Evolutionary conservation across 164 flowering plant species (phyloP).

Genomic region (Tetrastigma voinierianum): DNA sequence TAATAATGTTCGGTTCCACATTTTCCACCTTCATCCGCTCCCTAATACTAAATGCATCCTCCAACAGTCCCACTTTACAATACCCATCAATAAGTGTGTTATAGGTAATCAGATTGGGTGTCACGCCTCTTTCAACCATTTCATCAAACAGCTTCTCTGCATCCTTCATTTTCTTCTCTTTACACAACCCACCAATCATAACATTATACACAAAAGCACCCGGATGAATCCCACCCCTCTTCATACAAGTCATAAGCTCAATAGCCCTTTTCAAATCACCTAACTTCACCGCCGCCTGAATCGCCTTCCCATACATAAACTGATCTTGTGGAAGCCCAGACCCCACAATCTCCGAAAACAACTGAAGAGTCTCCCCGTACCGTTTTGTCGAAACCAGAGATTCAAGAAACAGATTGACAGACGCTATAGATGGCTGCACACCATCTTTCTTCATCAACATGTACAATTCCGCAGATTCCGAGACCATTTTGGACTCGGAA

Average conservation of each 20-base stretch:
- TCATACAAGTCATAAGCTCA: slow-evolving; percentile 44
- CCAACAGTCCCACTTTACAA: slow-evolving; percentile 58
- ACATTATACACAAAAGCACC: slow-evolving; percentile 64
- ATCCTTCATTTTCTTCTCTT: slow-evolving; percentile 42
- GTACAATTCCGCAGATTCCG: slow-evolving; percentile 31
- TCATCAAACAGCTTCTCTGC: slow-evolving; percentile 63
- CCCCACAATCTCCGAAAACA: slow-evolving; percentile 33
- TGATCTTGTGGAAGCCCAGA: slow-evolving; percentile 36
- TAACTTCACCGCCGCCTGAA: slow-evolving; percentile 63
- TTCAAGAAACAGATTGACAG: slow-evolving; percentile 37
- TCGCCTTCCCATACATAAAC: slow-evolving; percentile 56
- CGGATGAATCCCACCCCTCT: slow-evolving; percentile 26
- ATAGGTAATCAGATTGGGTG: slow-evolving; percentile 42
- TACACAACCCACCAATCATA: slow-evolving; percentile 58
- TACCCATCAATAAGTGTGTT: slow-evolving; percentile 70
- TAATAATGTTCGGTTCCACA: slow-evolving; percentile 42
- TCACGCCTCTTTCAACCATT: slow-evolving; percentile 39
- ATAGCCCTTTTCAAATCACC: slow-evolving; percentile 49
- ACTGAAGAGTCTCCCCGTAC: slow-evolving; percentile 25
- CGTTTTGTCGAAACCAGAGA: slow-evolving; percentile 26
- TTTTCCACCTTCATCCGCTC: slow-evolving; percentile 47
- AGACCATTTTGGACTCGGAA: slow-evolving; percentile 28
- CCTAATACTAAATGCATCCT: slow-evolving; percentile 38
- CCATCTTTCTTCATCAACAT: slow-evolving; percentile 27
- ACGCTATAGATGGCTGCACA: slow-evolving; percentile 21